These are phyloP conservation scores for Phytophthora macrochlamydospora DNA, from an alignment of 352 stramenopile genomes.

Conservation along the genomic window DNA sequence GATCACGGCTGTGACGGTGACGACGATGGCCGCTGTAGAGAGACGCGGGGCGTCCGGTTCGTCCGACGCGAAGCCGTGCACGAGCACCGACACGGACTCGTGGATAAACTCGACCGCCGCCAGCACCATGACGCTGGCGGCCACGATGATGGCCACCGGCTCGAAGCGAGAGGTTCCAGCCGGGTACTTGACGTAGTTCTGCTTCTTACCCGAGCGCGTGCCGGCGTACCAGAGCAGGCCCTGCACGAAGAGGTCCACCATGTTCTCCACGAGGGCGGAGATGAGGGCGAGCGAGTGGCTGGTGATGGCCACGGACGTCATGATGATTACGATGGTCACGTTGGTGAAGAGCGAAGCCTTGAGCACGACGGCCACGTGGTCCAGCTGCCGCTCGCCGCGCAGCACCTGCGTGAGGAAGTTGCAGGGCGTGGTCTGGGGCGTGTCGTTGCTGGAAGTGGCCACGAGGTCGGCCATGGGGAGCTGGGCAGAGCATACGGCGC, in stretches of 20 bases:
- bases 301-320: constrained; percentile 73
- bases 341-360: constrained; percentile 68
- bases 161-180: constrained; percentile 92
- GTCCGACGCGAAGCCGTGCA: constrained; percentile 49
- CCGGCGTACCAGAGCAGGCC: constrained; percentile 90
- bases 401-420: constrained; percentile 10
- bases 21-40: constrained; percentile 85
- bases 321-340: constrained; percentile 66
- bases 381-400: constrained; percentile 14
- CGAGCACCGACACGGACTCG: constrained; percentile 53
- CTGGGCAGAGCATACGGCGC: neutral
- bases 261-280: constrained; percentile 91
- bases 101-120: constrained; percentile 86
- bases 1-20: constrained; percentile 59
- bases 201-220: constrained; percentile 73
- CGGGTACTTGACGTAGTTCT: constrained; percentile 91
- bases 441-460: neutral
- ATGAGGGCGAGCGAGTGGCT: constrained; percentile 91
- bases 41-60: constrained; percentile 86
- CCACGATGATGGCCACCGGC: constrained; percentile 92
- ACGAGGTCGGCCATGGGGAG: neutral
- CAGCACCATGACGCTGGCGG: constrained; percentile 92
- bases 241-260: constrained; percentile 93
- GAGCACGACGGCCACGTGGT: constrained; percentile 63
- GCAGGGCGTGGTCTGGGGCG: constrained; percentile 7